phyloP scores from a whole-genome alignment of 2,329 filamentous ascomycete species.

The Fusarium armeniacum region DNA sequence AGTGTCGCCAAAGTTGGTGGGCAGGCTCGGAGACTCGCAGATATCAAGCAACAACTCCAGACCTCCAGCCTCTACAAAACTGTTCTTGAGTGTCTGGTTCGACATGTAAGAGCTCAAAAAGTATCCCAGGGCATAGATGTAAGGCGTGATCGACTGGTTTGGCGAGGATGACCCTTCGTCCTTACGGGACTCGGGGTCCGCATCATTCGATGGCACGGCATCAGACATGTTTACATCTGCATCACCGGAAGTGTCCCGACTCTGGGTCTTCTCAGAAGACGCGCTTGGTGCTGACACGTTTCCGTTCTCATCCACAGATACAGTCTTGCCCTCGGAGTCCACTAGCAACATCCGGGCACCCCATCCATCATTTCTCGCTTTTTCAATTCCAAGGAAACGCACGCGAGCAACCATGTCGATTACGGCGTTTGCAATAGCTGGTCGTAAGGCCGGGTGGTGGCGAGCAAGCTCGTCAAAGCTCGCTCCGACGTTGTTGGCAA shows the following conservation, averaged over 20 bases:
- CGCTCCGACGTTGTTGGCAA: constrained; percentile 81
- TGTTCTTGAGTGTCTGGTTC: constrained; percentile 78
- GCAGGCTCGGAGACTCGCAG: constrained; percentile 83
- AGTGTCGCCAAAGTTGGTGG: constrained; percentile 71
- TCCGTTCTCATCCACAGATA: constrained; percentile 67
- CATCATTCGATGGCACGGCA: constrained; percentile 50
- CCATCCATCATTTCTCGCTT: constrained; percentile 77
- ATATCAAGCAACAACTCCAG: constrained; percentile 88
- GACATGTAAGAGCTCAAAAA: constrained; percentile 83
- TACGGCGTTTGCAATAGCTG: constrained; percentile 85
- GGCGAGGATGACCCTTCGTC: constrained; percentile 47
- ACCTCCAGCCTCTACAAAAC: constrained; percentile 83
- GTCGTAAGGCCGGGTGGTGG: constrained; percentile 88
- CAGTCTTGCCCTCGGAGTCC: constrained; percentile 68
- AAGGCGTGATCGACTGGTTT: constrained; percentile 68
- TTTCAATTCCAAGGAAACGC: constrained; percentile 77
- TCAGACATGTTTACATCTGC: constrained; percentile 78
- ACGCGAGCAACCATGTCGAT: constrained; percentile 91
- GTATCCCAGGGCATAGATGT: constrained; percentile 80
- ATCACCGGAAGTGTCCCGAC: constrained; percentile 54
- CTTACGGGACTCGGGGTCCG: constrained; percentile 25
- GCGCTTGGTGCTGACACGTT: constrained; percentile 51
- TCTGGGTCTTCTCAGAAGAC: constrained; percentile 58
- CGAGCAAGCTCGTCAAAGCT: constrained; percentile 95
- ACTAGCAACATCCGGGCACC: constrained; percentile 83